Evolutionary conservation across 75 land plant species (phyloP).

Genomic region (Larix kaempferi): DNA sequence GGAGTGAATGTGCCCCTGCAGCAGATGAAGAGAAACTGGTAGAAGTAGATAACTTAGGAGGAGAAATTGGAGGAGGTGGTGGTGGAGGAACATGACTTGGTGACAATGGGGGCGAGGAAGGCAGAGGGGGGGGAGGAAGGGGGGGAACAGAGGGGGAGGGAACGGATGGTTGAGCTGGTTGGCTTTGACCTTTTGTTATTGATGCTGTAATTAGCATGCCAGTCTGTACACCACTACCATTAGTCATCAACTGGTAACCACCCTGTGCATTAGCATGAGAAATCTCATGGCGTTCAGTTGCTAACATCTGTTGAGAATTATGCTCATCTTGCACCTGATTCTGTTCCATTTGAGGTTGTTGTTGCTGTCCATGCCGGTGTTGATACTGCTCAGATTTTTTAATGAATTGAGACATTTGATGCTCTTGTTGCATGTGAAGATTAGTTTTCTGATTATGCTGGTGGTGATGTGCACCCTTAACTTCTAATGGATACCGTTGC

Average conservation of each 20-base stretch:
- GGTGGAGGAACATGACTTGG: slow-evolving; percentile 7
- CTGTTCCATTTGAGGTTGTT: slow-evolving; percentile 4
- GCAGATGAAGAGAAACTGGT: not conserved
- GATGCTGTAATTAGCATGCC: not conserved
- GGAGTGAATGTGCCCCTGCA: slow-evolving; percentile 2
- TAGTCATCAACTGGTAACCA: not conserved
- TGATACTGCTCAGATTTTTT: not conserved
- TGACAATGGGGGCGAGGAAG: slow-evolving; percentile 7
- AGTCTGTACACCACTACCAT: not conserved
- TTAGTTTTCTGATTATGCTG: not conserved
- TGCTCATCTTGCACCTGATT: slow-evolving; percentile 1
- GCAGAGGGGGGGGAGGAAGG: slow-evolving; percentile 35
- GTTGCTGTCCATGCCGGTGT: not conserved
- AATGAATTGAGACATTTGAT: not conserved
- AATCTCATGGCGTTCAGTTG: not conserved
- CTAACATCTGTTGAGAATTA: slow-evolving; percentile 1
- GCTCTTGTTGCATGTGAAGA: not conserved
- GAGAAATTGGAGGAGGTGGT: slow-evolving; percentile 9
- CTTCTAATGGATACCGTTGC: not conserved
- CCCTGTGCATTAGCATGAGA: slow-evolving; percentile 1
- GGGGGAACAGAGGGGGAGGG: slow-evolving; percentile 25
- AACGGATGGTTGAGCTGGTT: slow-evolving; percentile 3
- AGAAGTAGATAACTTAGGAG: slow-evolving; percentile 15
- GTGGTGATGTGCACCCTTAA: not conserved
- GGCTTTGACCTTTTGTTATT: slow-evolving; percentile 1